Percentiles rank a stretch among this genome's conserved stretches.
phyloP scores from a whole-genome alignment of 345 rosid genomes.

The Nasturtium officinale region DNA sequence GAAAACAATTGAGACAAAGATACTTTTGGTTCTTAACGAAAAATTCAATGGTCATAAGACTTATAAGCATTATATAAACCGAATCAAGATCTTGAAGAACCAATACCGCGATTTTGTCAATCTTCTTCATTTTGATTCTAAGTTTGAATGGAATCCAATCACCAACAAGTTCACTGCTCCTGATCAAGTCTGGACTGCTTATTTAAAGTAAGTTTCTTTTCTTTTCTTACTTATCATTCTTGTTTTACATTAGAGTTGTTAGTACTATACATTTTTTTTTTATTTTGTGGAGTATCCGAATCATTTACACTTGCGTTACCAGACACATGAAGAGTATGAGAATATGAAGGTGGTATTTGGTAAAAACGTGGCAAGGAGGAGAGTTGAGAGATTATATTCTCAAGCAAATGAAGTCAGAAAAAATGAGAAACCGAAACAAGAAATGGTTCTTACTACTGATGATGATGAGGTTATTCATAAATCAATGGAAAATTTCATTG shows the following conservation, averaged over 20 bases:
- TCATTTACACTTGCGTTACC: conserved; percentile 7
- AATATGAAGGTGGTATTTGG: conserved; percentile 17
- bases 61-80: background rate
- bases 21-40: background rate
- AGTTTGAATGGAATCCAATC: background rate
- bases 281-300: background rate
- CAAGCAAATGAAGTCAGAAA: background rate
- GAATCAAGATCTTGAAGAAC: background rate
- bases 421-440: background rate
- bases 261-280: background rate
- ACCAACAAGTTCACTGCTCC: background rate
- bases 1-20: background rate
- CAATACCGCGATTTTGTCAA: background rate
- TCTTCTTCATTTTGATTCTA: background rate
- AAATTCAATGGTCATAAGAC: background rate
- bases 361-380: background rate
- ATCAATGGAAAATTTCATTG: background rate
- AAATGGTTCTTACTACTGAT: conserved; percentile 3
- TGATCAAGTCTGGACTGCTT: background rate
- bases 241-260: background rate
- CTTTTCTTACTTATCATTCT: too few relatives aligned
- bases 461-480: background rate
- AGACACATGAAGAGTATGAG: conserved; percentile 19
- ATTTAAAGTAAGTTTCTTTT: background rate
- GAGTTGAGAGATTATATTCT: conserved; percentile 2